phyloP scores from a whole-genome alignment of 495 filamentous ascomycete species.

The Emericellopsis terricola region DNA sequence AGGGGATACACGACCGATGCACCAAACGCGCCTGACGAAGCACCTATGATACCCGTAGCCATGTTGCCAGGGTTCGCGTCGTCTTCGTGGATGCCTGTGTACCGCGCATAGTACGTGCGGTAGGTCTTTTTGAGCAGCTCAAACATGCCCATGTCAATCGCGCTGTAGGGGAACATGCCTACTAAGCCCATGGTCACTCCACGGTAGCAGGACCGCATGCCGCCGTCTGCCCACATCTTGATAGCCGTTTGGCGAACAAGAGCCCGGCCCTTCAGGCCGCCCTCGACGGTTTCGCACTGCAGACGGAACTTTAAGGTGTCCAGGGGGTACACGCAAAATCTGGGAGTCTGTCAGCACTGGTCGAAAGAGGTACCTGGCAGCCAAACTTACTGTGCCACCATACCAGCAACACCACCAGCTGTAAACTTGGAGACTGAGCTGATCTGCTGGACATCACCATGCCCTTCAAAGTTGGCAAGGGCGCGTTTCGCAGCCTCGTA shows the following conservation, averaged over 20 bases:
- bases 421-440: conserved; percentile 72
- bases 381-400: conserved; percentile 58
- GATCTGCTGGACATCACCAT: conserved; percentile 62
- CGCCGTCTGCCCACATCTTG: conserved; percentile 67
- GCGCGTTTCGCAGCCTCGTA: conserved; percentile 89
- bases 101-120: conserved; percentile 48
- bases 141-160: conserved; percentile 90
- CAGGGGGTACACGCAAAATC: conserved; percentile 81
- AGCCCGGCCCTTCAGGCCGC: conserved; percentile 66
- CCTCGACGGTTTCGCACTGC: conserved; percentile 83
- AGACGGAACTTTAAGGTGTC: conserved; percentile 94
- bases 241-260: conserved; percentile 65
- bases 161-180: conserved; percentile 95
- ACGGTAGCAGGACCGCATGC: conserved; percentile 67
- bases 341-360: conserved; percentile 18
- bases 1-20: conserved; percentile 89
- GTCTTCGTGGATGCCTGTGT: conserved; percentile 56
- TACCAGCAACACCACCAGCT: conserved; percentile 76
- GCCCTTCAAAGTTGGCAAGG: conserved; percentile 75
- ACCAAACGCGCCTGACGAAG: conserved; percentile 77
- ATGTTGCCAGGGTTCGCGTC: conserved; percentile 63
- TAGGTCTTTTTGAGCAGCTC: conserved; percentile 74
- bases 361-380: conserved; percentile 11
- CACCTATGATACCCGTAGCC: conserved; percentile 67
- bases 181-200: conserved; percentile 81